Evolutionary conservation across 495 filamentous ascomycete genomes (phyloP), one percentile per base, ranked within the genome.

Genomic region (Penicillium paradoxum): DNA sequence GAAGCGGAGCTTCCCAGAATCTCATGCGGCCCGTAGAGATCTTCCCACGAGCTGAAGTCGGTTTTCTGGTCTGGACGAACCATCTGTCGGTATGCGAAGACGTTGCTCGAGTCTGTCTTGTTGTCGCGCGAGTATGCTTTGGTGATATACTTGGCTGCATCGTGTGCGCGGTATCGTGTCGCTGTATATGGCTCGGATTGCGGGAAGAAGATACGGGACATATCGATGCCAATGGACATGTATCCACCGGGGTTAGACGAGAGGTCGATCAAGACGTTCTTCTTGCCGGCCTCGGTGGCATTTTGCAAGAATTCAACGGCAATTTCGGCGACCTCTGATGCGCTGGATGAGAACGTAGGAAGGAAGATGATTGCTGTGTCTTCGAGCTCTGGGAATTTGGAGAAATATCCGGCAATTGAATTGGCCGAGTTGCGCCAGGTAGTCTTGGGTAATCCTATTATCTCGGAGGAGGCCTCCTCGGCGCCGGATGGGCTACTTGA

Each of bases 381-480:
- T 14, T 64, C 39, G 0, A 68, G 61, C 0, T 54, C 60, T 10
- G 64, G 58, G n/a, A 69, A 48, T 29, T 70, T 55, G 0, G 69
- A 62, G 51, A 61, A 67, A 45, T 74, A 78, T 0, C 74, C 72
- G 0, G 67, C 67, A 11, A 78, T 57, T 2, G 68, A 62, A 45
- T 67, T 63, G 18, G 57, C 48, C 9, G 58, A 57, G 33, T 56
- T 61, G 25, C 57, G 81, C 55, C 86, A 83, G 32, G 79, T 79
- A 29, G 83, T 79, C 57, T 83, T 82, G 15, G 86, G 84, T 52
- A 64, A 45, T 9, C 63, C 63, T 6, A 49, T 25, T 1, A 56
- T 22, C 25, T 54, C 58, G 0, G 60, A 62, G 83, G 87, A 62
- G 82, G 87, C 55, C 78, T 83, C 27, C 79, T 87, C 54, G 74